A percentile compares a stretch with the other conserved stretches of the same genome.
Conservation (phyloP, 2,329 filamentous ascomycete species). For the Pleomassaria siparia region DNA sequence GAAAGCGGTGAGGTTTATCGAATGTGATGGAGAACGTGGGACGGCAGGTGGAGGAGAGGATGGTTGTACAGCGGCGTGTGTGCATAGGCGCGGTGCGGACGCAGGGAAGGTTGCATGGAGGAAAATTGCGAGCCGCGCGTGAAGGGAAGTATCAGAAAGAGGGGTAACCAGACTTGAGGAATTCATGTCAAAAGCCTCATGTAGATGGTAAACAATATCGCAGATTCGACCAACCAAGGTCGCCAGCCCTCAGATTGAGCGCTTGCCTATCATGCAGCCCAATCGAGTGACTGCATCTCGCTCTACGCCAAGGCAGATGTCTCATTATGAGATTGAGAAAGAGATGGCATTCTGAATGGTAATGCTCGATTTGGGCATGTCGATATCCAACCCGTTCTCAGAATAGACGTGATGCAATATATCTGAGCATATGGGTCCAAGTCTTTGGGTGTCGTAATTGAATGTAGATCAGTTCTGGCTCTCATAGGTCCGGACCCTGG, state of each 20-base stretch:
- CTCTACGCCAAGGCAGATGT: not conserved
- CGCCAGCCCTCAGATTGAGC: conserved; percentile 6
- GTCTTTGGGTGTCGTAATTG: not conserved
- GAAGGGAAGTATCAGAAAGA: conserved; percentile 1
- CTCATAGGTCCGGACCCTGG: conserved; percentile 24
- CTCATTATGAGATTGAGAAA: not conserved
- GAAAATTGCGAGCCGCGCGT: not conserved
- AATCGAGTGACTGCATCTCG: conserved; percentile 3
- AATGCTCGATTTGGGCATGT: not conserved
- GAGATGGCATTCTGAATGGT: not conserved
- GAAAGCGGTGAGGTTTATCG: not conserved
- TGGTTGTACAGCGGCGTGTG: conserved; percentile 4
- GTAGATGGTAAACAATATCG: conserved; percentile 7
- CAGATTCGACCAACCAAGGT: conserved; percentile 8
- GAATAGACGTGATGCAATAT: conserved; percentile 1
- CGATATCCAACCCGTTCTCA: conserved; percentile 1
- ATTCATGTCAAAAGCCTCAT: conserved; percentile 6
- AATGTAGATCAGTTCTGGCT: conserved; percentile 15
- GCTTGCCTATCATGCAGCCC: conserved; percentile 5
- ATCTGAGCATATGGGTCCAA: not conserved
- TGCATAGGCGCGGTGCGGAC: not conserved
- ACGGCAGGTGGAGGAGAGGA: conserved; percentile 5
- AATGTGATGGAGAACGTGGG: conserved; percentile 10
- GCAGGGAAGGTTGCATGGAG: not conserved
- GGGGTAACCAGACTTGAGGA: not conserved